Evolutionary conservation across 1,139 yeast species (phyloP).

Genomic region (Hanseniaspora gamundiae): DNA sequence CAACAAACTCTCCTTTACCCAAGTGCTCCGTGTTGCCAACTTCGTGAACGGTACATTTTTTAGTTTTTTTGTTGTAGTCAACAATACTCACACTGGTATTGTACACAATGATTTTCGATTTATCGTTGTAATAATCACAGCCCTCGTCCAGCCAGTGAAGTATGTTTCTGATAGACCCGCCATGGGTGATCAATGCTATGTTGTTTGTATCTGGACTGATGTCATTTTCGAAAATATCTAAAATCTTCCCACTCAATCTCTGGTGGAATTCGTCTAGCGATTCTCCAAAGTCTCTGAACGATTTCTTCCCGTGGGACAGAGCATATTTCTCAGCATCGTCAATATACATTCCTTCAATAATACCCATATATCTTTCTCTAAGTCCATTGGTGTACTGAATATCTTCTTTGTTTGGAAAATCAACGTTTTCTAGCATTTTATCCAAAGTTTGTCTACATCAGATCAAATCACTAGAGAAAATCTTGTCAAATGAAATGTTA

Average conservation of each 20-base stretch:
- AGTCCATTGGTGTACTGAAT: constrained; percentile 28
- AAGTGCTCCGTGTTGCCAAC: constrained; percentile 57
- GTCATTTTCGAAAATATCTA: constrained; percentile 28
- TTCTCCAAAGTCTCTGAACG: constrained; percentile 46
- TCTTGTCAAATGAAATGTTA: constrained; percentile 30
- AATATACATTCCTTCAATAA: constrained; percentile 61
- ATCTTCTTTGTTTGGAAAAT: constrained; percentile 10
- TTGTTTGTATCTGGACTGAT: constrained; percentile 32
- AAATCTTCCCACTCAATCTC: constrained; percentile 42
- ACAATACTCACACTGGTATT: constrained; percentile 63
- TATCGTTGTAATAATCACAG: constrained; percentile 20
- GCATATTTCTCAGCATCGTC: constrained; percentile 53
- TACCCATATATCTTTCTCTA: constrained; percentile 77
- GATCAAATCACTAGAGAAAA: constrained; percentile 47
- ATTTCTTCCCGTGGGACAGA: constrained; percentile 31
- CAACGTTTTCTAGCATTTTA: constrained; percentile 25
- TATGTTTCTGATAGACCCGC: constrained; percentile 67
- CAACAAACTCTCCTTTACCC: constrained; percentile 42
- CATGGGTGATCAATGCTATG: constrained; percentile 65
- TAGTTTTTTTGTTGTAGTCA: constrained; percentile 34
- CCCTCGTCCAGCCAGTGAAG: constrained; percentile 32
- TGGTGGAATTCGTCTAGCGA: constrained; percentile 31
- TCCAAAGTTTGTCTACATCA: constrained; percentile 48
- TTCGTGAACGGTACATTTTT: constrained; percentile 32
- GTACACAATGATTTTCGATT: constrained; percentile 41